Evolutionary conservation across 208 protist genomes (phyloP).

Genomic region (Trypanosoma conorhini): DNA sequence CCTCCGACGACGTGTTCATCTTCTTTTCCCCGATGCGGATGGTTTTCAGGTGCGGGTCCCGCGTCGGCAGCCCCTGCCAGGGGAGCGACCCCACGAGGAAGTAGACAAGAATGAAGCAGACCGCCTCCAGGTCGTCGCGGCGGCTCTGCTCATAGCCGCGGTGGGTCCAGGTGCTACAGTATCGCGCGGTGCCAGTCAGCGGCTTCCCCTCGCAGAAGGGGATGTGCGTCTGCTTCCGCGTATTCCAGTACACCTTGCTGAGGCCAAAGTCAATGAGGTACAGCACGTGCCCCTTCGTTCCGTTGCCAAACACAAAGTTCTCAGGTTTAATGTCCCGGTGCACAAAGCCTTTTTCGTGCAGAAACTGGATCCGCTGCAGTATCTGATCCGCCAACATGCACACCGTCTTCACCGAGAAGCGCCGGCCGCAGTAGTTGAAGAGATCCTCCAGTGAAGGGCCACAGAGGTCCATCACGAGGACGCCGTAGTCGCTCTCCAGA

Average conservation of each 20-base stretch:
- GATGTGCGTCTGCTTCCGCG: slow-evolving; percentile 96
- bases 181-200: slow-evolving; percentile 99
- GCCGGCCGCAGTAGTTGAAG: slow-evolving; percentile 91
- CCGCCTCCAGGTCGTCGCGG: slow-evolving; percentile 94
- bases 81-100: slow-evolving; percentile 91
- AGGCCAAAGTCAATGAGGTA: slow-evolving; percentile 99
- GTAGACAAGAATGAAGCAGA: slow-evolving; percentile 94
- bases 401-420: slow-evolving; percentile 99
- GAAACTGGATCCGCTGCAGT: slow-evolving; percentile 80
- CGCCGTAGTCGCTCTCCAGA: slow-evolving; percentile 97
- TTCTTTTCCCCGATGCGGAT: slow-evolving; percentile 87
- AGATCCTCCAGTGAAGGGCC: slow-evolving; percentile 89
- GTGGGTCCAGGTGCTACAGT: slow-evolving; percentile 99
- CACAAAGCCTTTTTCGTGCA: slow-evolving; percentile 80
- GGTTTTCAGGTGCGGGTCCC: slow-evolving; percentile 75
- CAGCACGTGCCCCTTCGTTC: slow-evolving; percentile 68
- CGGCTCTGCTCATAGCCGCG: slow-evolving; percentile 96
- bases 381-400: slow-evolving; percentile 99
- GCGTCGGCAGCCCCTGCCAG: slow-evolving; percentile 92
- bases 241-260: slow-evolving; percentile 98
- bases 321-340: slow-evolving; percentile 93
- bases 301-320: slow-evolving; percentile 84
- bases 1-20: slow-evolving; percentile 61
- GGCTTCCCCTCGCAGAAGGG: slow-evolving; percentile 98
- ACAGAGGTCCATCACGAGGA: slow-evolving; percentile 92